Evolutionary conservation across 2,329 filamentous ascomycete species (phyloP), one percentile per base, ranked within the genome.

Genomic region (Colletotrichum sansevieriae): DNA sequence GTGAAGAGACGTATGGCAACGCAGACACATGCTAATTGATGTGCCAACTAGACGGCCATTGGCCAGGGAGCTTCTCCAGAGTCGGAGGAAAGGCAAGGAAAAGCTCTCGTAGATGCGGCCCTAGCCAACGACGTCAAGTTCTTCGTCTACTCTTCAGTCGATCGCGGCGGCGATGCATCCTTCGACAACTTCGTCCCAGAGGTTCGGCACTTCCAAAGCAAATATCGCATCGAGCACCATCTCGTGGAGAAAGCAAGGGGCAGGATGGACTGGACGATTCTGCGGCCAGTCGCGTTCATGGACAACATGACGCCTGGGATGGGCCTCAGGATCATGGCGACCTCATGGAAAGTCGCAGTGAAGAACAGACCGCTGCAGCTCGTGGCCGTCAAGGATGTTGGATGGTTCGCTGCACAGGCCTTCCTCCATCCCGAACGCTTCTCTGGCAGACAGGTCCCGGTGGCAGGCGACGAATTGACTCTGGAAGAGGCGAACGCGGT

Each of bases 141-240:
- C 73, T 90, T 92, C 72, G 84, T 92, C 51, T 92, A 91, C 76
- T 84, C 82, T 1, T 88, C 84, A 47, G 86, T 90, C 8, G 89
- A 91, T 68, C 87, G 89, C 44, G 85, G 86, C 49, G 87, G 88
- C 20, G 81, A 83, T 55, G 82, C 82, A 41, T 75, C 73, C 2
- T 82, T 81, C 6, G 84, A 83, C 54, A 78, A 82, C 54, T 80
- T 82, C 12, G 84, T 83, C 69, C 79, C 83, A 0, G 91, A 89
- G 0, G 82, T 91, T 54, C 86, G 87, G 0, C 89, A 92, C 76
- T 92, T 92, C 75, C 82, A 83, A 66, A 82, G 77, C 72, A 92
- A 92, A 75, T 83, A 87, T 72, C 76, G 83, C 11, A 88, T 92
- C 72, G 90, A 92, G 78, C 78, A 85, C 60, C 82, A 92, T 71